Evolutionary conservation across 257 asterid genomes (phyloP), one percentile per base, ranked within the genome.

Genomic region (Paulownia fortunei): DNA sequence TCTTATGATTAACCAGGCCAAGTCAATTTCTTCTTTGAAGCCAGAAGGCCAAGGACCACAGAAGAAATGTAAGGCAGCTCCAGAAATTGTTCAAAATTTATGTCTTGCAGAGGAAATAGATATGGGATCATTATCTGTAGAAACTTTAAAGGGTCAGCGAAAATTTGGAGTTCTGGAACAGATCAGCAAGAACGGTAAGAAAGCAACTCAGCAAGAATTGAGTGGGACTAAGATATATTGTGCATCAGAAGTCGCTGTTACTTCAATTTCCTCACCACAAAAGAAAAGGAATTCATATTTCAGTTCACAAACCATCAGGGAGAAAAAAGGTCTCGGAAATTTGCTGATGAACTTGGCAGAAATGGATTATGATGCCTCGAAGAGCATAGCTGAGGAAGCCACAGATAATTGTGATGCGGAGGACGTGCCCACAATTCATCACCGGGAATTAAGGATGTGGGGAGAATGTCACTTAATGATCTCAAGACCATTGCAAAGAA

Each of bases 401-500:
- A 42, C 27, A 18, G 39, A 24, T 23, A 58, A 58, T 2, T 30
- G 11, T 24, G 72, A 36, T 26, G n/a, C 12, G 49, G 73, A 79
- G 37, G 46, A 52, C 39, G 13, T 16, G 26, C 69, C 39, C 34
- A 5, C 18, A 42, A n/a, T 54, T 8, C 78, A 61, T 2, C 65
- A 1, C 15, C 5, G 26, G 8, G 34, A 46, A 65, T 18, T 3
- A 34, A 44, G 61, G 62, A 55, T 66, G 74, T 62, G 41, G n/a
- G 56, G 41, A 21, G 1, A 2, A 51, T 87, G 80, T 36, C 76
- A 19, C 8, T 62, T 72, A 65, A 1, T 8, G 47, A 83, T 46
- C 89, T 89, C 74, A 83, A 42, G 79, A 78, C 47, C 56, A 76
- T 86, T 46, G 88, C 92, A 21, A 87, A 68, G 84, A 72, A 60